Percentiles rank a stretch among this genome's conserved stretches.
phyloP scores from a whole-genome alignment of 2,329 filamentous ascomycete genomes.

The Colletotrichum neosansevieriae region DNA sequence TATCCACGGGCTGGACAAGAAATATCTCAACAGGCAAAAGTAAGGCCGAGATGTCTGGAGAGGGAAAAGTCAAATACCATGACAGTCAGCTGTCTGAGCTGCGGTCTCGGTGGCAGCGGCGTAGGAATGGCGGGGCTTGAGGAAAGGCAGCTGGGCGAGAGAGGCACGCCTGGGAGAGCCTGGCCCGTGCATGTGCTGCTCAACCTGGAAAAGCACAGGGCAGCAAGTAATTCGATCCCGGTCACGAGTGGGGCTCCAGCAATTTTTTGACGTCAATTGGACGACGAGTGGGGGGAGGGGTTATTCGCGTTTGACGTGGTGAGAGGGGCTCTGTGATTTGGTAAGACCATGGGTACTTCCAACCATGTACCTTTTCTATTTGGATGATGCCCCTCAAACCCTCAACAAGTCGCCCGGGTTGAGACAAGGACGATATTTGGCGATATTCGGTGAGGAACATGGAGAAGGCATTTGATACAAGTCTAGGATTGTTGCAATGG shows the following conservation, averaged over 20 bases:
- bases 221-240: constrained; percentile 21
- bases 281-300: constrained; percentile 36
- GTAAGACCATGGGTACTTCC: not conserved
- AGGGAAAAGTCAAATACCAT: constrained; percentile 37
- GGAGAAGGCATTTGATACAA: not conserved
- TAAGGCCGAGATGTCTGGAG: constrained; percentile 39
- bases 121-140: not conserved
- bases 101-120: constrained; percentile 16
- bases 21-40: constrained; percentile 31
- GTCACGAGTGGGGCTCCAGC: constrained; percentile 20
- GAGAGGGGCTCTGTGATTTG: constrained; percentile 29
- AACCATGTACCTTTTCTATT: constrained; percentile 1
- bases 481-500: too few relatives aligned
- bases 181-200: not conserved
- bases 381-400: constrained; percentile 2
- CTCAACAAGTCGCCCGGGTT: constrained; percentile 26
- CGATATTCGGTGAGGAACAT: not conserved
- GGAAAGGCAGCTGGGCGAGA: not conserved
- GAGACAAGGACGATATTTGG: constrained; percentile 13
- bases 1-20: constrained; percentile 18
- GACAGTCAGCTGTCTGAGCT: constrained; percentile 27
- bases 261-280: constrained; percentile 40
- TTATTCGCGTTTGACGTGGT: constrained; percentile 34
- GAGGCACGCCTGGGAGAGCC: too few relatives aligned
- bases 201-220: constrained; percentile 23